phyloP scores from a whole-genome alignment of 176 grass and related monocot species.

The Cenchrus fungigraminus region DNA sequence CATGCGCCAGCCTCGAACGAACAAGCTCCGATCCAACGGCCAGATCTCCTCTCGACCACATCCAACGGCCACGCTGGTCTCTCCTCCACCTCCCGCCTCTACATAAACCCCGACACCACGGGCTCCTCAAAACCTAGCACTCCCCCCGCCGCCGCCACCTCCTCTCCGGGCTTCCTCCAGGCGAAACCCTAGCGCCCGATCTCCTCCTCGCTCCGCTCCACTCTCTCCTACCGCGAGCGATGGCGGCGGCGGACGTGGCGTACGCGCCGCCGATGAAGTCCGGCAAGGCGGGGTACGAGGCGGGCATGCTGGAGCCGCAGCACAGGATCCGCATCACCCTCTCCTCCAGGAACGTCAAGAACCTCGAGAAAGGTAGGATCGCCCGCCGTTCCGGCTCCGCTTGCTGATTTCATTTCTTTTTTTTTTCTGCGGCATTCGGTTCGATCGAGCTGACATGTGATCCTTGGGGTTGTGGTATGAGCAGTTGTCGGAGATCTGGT shows the following conservation, averaged over 20 bases:
- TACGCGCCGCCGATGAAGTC: conserved; percentile 60
- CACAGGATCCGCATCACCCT: conserved; percentile 66
- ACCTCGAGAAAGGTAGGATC: conserved; percentile 53
- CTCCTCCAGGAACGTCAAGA: conserved; percentile 62
- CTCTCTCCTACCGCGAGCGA: conserved; percentile 2
- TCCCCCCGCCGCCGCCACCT: conserved; percentile 37
- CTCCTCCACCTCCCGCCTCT: conserved; percentile 5
- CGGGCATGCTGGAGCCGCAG: conserved; percentile 34
- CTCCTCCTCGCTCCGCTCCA: neutral
- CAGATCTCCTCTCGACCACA: neutral
- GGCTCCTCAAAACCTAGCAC: conserved; percentile 24
- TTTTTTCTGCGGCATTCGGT: neutral
- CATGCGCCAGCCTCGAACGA: neutral
- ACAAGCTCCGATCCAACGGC: neutral
- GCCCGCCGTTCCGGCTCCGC: too few species aligned
- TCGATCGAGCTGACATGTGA: neutral
- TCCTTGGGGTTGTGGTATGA: neutral
- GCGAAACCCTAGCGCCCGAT: conserved; percentile 35
- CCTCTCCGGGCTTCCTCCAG: neutral
- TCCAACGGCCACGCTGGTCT: conserved; percentile 25
- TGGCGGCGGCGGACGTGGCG: conserved; percentile 49
- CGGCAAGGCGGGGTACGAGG: conserved; percentile 46
- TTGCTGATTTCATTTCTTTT: neutral
- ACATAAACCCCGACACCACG: conserved; percentile 32
- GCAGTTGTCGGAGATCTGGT: conserved; percentile 57